These are phyloP conservation scores for Lithospermum erythrorhizon DNA, from an alignment of 257 asterid genomes.

Conservation along the genomic window DNA sequence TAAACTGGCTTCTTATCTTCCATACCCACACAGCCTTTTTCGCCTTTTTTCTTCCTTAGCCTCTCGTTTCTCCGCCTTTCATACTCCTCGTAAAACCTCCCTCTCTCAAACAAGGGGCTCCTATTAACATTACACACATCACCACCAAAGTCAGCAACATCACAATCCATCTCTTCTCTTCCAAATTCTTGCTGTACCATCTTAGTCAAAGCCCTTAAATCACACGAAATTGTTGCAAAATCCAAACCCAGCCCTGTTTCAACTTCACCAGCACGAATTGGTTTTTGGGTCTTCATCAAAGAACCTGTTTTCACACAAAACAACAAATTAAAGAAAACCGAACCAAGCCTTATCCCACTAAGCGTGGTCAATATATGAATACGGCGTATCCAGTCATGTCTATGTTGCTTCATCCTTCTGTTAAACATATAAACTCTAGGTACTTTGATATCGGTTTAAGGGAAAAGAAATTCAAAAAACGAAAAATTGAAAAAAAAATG, in stretches of 20 bases:
- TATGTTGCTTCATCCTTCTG: no score
- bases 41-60: constrained; percentile 73
- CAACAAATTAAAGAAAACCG: background rate
- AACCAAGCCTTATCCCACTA: no score
- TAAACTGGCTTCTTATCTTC: constrained; percentile 41
- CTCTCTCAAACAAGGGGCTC: constrained; percentile 71
- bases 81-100: constrained; percentile 76
- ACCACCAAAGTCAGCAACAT: background rate
- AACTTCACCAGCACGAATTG: constrained; percentile 25
- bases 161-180: constrained; percentile 3
- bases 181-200: constrained; percentile 63
- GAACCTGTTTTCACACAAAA: constrained; percentile 33
- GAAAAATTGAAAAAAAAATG: no score
- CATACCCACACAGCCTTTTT: constrained; percentile 10
- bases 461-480: no score
- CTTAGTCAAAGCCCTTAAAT: constrained; percentile 50
- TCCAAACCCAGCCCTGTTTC: constrained; percentile 43
- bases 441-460: no score
- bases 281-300: constrained; percentile 42
- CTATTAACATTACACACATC: constrained; percentile 10
- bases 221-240: constrained; percentile 63
- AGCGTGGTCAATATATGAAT: no score
- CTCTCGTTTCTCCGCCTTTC: constrained; percentile 79
- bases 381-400: no score
- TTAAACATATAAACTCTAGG: no score